phyloP scores from a whole-genome alignment of 176 grass and related monocot genomes.

The Bothriochloa decipiens region DNA sequence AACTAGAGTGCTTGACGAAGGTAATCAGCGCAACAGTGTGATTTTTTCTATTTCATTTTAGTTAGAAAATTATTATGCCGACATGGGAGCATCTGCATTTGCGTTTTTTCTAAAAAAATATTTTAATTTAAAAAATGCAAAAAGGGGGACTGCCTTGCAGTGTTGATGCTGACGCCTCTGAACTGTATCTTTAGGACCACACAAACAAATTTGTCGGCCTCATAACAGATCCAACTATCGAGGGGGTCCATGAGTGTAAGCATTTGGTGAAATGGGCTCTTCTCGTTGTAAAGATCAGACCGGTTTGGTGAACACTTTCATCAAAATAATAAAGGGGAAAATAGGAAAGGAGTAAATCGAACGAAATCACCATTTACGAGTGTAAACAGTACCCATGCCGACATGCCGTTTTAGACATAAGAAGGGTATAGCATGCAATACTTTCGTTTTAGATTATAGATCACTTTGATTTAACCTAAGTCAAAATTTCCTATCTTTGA shows the following conservation, averaged over 20 bases:
- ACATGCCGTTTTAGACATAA: no score
- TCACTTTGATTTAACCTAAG: no score
- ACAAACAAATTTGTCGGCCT: not conserved
- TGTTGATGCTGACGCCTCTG: slow-evolving; percentile 21
- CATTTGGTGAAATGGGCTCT: not conserved
- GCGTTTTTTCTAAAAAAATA: not conserved
- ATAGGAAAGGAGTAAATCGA: not conserved
- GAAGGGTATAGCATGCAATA: no score
- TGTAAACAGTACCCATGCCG: no score
- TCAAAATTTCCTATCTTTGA: no score
- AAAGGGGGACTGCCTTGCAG: not conserved
- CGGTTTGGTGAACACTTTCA: not conserved
- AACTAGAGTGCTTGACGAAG: not conserved
- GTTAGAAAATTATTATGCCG: not conserved
- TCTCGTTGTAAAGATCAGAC: not conserved
- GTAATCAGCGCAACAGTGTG: not conserved
- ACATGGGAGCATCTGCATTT: not conserved
- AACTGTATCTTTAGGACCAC: slow-evolving; percentile 9
- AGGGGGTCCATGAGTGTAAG: not conserved
- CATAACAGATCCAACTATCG: not conserved
- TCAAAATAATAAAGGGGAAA: not conserved
- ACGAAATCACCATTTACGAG: no score
- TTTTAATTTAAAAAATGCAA: not conserved
- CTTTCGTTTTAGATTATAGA: no score
- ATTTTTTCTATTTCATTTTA: not conserved